Base-by-base conservation (phyloP, 2,329 filamentous ascomycete genomes). In the Penicillium sp. region DNA sequence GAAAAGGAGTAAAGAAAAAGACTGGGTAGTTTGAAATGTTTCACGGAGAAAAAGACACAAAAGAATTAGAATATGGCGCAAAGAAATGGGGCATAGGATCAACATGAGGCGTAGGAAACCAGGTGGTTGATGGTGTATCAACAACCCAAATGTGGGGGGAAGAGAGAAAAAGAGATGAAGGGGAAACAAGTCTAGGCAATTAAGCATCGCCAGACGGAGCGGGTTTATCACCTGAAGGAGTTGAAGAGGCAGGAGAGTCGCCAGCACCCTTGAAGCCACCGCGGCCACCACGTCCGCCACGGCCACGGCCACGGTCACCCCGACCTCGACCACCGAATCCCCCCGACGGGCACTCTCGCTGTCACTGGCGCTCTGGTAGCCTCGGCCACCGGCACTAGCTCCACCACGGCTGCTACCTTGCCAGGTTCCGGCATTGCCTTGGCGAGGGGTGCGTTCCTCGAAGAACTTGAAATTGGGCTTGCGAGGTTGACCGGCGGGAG, bases 381-480 rank as follows among this genome's bases (percentile, higher is more conserved):
- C 89, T 58, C 85, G 86, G 47, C 79, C 79, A 54, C 76, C 72
- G 40, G 82, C 81, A 43, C 76, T 84, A 28, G 82, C 80, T 44
- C 82, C 82, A 42, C 82, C 82, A 39, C 86, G 81, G 57, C 66
- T 79, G 61, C 70, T 73, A 39, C 62, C 62, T 56, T 77, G 74
- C 79, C 79, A 83, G 38, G 71, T 76, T 23, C 78, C 79, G 23
- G 77, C 77, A 49, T 67, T 70, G 40, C 77, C 77, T 52, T 67
- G 74, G 64, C 65, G 69, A 56, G 65, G 76, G 58, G 80, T 79
- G 57, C 80, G 82, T 38, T 86, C 84, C 62, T 87, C 81, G 72
- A 89, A 95, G 62, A 89, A 80, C 74, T 89, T 89, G 50, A 95
- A 83, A 46, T 88, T 80, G 11, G 89, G 87, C 70, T 86, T 87